Percentiles rank a stretch among this genome's conserved stretches.
phyloP scores from a whole-genome alignment of 257 asterid genomes.

The Leptodermis oblonga region DNA sequence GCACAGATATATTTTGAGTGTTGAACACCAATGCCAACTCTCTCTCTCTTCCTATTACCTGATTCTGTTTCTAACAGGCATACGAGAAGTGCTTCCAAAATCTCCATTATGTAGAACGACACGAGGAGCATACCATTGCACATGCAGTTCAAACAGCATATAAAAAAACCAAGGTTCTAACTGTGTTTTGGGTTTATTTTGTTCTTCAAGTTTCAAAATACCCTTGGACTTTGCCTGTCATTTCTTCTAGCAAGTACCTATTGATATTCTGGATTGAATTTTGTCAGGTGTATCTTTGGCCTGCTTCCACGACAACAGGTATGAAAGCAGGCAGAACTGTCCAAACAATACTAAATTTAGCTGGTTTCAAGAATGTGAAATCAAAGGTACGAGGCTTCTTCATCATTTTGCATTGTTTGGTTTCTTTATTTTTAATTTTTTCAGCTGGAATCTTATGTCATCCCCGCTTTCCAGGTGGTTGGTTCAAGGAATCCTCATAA shows the following conservation, averaged over 20 bases:
- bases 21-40: background rate
- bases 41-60: background rate
- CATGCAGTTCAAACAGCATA: conserved; percentile 86
- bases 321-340: conserved; percentile 92
- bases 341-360: conserved; percentile 64
- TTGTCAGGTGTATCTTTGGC: conserved; percentile 84
- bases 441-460: conserved; percentile 12
- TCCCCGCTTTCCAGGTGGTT: conserved; percentile 50
- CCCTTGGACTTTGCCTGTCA: background rate
- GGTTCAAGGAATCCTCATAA: conserved; percentile 95
- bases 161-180: conserved; percentile 79
- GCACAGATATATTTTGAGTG: background rate
- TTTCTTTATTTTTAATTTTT: background rate
- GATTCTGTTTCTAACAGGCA: conserved; percentile 51
- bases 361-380: conserved; percentile 92
- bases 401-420: background rate
- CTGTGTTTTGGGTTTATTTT: conserved; percentile 1
- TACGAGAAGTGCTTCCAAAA: conserved; percentile 91
- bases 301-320: conserved; percentile 80
- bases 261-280: conserved; percentile 6
- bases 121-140: conserved; percentile 91
- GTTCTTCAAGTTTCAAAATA: background rate
- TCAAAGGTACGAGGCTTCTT: conserved; percentile 56
- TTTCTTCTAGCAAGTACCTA: background rate
- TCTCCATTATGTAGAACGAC: conserved; percentile 82